Evolutionary conservation across 1,284 basidiomycete genomes (phyloP).

Genomic region (Inonotus hispidus): DNA sequence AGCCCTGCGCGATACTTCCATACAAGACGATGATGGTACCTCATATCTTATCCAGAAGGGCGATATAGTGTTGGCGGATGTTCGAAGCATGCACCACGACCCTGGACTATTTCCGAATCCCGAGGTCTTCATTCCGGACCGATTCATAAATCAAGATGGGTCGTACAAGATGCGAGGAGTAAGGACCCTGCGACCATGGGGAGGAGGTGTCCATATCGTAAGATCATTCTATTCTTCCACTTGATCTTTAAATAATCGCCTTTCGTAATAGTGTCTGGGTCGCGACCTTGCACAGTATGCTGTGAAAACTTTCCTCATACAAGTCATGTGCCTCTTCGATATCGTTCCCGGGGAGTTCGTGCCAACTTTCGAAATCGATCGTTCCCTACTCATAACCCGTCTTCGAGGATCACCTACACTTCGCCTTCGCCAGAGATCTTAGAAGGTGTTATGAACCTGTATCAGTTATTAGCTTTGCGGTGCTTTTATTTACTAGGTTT

Average conservation of each 20-base stretch:
- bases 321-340: neutral
- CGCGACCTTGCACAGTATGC: neutral
- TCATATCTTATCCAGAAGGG: neutral
- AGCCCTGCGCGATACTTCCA: neutral
- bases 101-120: slow-evolving; percentile 10
- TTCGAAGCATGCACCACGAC: slow-evolving; percentile 5
- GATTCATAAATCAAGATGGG: neutral
- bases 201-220: neutral
- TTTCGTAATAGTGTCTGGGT: neutral
- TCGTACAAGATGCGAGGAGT: neutral
- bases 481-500: no score
- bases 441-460: no score
- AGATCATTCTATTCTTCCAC: neutral
- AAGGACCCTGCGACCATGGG: neutral
- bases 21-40: neutral
- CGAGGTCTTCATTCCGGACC: slow-evolving; percentile 11
- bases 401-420: neutral
- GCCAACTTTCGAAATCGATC: neutral
- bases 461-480: no score
- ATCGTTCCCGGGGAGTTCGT: neutral
- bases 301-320: neutral
- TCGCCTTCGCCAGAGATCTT: neutral
- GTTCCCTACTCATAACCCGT: neutral
- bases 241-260: no score
- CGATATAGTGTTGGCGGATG: neutral